Evolutionary conservation across 495 filamentous ascomycete species (phyloP), one percentile per base, ranked within the genome.

Genomic region (Aspergillus mulundensis): DNA sequence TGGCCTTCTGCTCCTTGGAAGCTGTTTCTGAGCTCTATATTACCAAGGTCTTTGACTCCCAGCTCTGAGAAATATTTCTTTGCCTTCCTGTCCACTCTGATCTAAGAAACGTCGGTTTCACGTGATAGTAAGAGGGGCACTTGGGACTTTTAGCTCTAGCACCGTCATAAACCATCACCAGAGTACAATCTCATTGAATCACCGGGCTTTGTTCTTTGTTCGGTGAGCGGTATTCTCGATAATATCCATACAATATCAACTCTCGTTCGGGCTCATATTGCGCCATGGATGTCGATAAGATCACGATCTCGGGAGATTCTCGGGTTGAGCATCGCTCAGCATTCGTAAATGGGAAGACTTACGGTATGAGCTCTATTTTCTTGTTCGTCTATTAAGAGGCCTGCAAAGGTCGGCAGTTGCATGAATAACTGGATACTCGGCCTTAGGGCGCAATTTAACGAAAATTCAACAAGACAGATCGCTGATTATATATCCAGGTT

Each of bases 241-340:
- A 30, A 42, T 25, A 23, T 21, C 6, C 19, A 11, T 12, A 7
- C 41, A n/a, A n/a, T n/a, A n/a, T n/a, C n/a, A n/a, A n/a, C n/a
- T n/a, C n/a, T 46, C 3, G n/a, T 5, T 36, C 32, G 21, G 28
- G 43, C 34, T 16, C n/a, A 12, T 19, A 20, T 24, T 32, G 5
- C 41, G 36, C 42, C 56, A 84, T 82, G 78, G 53, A 73, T 16
- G 66, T 80, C 34, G 80, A 87, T 66, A 84, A 83, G 61, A 82
- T 90, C 59, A 67, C 73, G 25, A 81, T 83, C n/a, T 71, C 60
- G 12, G 64, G 75, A 51, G 89, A 93, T 70, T 52, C 79, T 30
- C 78, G 87, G 50, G 76, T 90, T 53, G 65, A 81, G 64, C 79
- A 85, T 65, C 81, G 83, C 58, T 81, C 78, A 38, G 73, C 79